Base-by-base conservation (phyloP, 2,329 filamentous ascomycete genomes). In the Fusarium succisae region DNA sequence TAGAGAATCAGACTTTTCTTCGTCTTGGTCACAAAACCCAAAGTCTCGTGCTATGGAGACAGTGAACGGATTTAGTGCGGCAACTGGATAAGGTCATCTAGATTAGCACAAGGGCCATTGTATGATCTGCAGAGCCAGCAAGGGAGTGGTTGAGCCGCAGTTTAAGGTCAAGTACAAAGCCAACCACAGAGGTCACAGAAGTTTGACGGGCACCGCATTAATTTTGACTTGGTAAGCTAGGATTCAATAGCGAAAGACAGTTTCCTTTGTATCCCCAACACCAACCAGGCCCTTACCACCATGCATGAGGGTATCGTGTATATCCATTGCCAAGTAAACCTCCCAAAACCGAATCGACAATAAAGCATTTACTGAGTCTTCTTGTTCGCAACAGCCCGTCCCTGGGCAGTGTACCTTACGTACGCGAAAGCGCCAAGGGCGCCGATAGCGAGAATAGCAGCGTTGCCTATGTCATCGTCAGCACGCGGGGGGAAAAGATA, bases 401-500 rank as follows among this genome's bases (percentile, higher is more conserved):
- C 79, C 59, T 81, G 80, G 3, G 79, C 72, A 24, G 81, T 81
- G 56, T 81, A 83, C 14, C 79, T 80, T 18, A 82, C 72, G 51
- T 81, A 84, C 8, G 77, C 77, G 50, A 83, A 79, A 10, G 78
- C 81, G 8, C 75, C 81, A 15, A 83, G 26, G 1, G 80, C 77
- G 8, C 80, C 82, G 44, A 84, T 70, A 3, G 72, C 67, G n/a
- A 82, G 48, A 37, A 83, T 73, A 20, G 82, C 79, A 44, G 82
- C 76, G 56, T 84, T 84, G 53, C 82, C 83, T 84, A 35, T 44
- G 0, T 10, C 15, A 8, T 48, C 0, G 47, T 74, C 35, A 69
- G 48, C 5, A 48, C 4, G 35, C 2, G 2, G 8, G 12, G 38
- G 2, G 3, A 14, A 20, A 5, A 4, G 13, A 56, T 15, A 8